A percentile compares a stretch with the other conserved stretches of the same genome.
Conservation (phyloP, 2,329 filamentous ascomycete species). For the Hymenoscyphus fraxineus region DNA sequence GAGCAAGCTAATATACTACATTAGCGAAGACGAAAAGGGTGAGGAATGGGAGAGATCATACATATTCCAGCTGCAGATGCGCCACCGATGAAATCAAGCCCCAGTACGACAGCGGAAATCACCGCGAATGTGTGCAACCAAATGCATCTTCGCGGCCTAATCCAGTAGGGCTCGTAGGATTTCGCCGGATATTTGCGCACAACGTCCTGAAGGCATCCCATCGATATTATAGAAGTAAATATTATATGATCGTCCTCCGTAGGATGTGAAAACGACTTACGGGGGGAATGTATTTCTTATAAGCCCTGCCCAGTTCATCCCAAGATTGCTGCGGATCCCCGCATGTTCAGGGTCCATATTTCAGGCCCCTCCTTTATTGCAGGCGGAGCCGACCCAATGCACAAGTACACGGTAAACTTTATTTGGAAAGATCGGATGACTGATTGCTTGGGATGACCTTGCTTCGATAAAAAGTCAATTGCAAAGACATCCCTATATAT, state of each 20-base stretch:
- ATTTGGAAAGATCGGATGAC: too few relatives aligned
- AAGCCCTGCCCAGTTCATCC: background rate
- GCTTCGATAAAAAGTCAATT: too few relatives aligned
- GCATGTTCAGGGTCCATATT: too few relatives aligned
- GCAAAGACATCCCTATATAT: too few relatives aligned
- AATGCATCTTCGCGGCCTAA: background rate
- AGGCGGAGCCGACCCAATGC: background rate
- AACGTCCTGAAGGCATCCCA: slow-evolving; percentile 3
- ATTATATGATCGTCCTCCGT: background rate
- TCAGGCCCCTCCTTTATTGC: background rate
- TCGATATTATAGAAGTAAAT: background rate
- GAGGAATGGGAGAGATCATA: background rate
- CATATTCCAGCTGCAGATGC: background rate
- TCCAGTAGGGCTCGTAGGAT: background rate
- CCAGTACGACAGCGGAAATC: background rate
- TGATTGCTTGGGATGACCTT: too few relatives aligned
- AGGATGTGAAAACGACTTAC: background rate
- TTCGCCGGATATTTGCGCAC: background rate
- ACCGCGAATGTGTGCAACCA: slow-evolving; percentile 3
- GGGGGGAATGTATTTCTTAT: background rate
- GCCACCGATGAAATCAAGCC: background rate
- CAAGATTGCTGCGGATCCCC: background rate
- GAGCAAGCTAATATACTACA: background rate
- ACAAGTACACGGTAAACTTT: background rate
- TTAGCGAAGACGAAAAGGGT: background rate